These are phyloP conservation scores for Pleurotus djamor DNA, from an alignment of 768 basidiomycete genomes.

Conservation along the genomic window DNA sequence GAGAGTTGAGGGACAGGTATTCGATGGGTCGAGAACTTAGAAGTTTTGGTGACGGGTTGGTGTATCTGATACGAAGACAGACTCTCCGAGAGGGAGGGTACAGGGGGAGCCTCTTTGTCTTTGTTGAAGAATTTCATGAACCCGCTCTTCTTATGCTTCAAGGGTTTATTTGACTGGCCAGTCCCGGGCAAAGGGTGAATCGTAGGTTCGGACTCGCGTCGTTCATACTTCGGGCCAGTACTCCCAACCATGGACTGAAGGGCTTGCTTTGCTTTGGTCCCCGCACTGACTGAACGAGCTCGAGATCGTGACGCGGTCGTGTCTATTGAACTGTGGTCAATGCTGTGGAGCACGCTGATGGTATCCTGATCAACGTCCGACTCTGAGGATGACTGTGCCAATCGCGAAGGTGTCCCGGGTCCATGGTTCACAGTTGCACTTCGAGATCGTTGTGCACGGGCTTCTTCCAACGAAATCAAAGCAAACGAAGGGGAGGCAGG, in stretches of 20 bases:
- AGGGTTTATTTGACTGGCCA: constrained; percentile 34
- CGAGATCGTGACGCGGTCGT: constrained; percentile 30
- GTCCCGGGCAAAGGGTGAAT: constrained; percentile 6
- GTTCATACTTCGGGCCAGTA: constrained; percentile 32
- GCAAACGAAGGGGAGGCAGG: constrained; percentile 48
- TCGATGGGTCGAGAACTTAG: constrained; percentile 30
- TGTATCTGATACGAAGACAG: constrained; percentile 26
- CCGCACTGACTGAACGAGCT: constrained; percentile 61
- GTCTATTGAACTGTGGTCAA: constrained; percentile 19
- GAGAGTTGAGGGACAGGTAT: constrained; percentile 42
- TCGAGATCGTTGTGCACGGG: constrained; percentile 67
- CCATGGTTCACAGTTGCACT: constrained; percentile 37
- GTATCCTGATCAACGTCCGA: constrained; percentile 26
- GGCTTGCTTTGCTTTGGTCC: constrained; percentile 49
- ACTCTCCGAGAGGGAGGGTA: constrained; percentile 46
- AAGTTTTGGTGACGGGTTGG: constrained; percentile 14
- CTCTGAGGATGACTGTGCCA: constrained; percentile 20
- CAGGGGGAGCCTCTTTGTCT: constrained; percentile 44
- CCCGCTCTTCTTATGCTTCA: constrained; percentile 80
- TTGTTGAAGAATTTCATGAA: constrained; percentile 75
- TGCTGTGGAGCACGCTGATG: constrained; percentile 16
- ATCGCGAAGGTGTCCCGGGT: constrained; percentile 20
- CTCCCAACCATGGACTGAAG: constrained; percentile 38
- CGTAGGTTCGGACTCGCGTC: constrained; percentile 37
- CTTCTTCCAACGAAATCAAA: constrained; percentile 78